These are phyloP conservation scores for Fusarium equiseti DNA, from an alignment of 2,329 filamentous ascomycete genomes.

Conservation along the genomic window DNA sequence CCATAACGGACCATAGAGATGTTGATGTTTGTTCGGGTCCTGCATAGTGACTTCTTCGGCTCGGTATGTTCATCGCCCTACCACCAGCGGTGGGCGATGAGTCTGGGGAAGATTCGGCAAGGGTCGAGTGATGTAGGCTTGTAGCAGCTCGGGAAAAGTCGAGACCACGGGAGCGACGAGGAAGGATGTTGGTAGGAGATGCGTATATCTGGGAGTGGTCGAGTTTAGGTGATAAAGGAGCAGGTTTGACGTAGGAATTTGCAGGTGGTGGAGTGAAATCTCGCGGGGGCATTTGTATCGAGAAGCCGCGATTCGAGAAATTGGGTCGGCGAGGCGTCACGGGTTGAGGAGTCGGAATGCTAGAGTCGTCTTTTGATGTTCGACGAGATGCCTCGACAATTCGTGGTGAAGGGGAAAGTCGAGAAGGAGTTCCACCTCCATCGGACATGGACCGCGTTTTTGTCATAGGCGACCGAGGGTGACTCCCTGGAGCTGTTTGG, in stretches of 20 bases:
- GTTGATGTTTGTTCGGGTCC: slow-evolving; percentile 74
- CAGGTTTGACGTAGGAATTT: slow-evolving; percentile 63
- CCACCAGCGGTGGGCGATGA: slow-evolving; percentile 88
- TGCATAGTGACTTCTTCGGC: slow-evolving; percentile 63
- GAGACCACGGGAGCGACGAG: slow-evolving; percentile 87
- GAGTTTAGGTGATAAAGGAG: slow-evolving; percentile 85
- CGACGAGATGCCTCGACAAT: slow-evolving; percentile 66
- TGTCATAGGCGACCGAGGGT: slow-evolving; percentile 56
- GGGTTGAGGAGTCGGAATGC: slow-evolving; percentile 64
- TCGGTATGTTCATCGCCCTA: slow-evolving; percentile 71
- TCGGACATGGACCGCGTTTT: slow-evolving; percentile 76
- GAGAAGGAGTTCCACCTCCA: slow-evolving; percentile 66
- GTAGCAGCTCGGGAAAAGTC: slow-evolving; percentile 95
- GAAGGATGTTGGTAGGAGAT: slow-evolving; percentile 88
- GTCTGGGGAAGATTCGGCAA: slow-evolving; percentile 90
- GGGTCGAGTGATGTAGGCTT: slow-evolving; percentile 93
- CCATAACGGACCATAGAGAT: slow-evolving; percentile 78
- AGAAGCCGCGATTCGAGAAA: slow-evolving; percentile 71
- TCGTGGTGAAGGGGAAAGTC: slow-evolving; percentile 69
- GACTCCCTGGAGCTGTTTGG: slow-evolving; percentile 26
- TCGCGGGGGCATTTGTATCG: slow-evolving; percentile 52
- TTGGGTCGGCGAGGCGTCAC: slow-evolving; percentile 79
- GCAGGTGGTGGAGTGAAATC: slow-evolving; percentile 54
- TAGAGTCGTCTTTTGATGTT: slow-evolving; percentile 76
- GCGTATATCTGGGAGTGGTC: slow-evolving; percentile 88